Conservation (phyloP, 495 filamentous ascomycete genomes). For the Lasiosphaeriaceae sp. region DNA sequence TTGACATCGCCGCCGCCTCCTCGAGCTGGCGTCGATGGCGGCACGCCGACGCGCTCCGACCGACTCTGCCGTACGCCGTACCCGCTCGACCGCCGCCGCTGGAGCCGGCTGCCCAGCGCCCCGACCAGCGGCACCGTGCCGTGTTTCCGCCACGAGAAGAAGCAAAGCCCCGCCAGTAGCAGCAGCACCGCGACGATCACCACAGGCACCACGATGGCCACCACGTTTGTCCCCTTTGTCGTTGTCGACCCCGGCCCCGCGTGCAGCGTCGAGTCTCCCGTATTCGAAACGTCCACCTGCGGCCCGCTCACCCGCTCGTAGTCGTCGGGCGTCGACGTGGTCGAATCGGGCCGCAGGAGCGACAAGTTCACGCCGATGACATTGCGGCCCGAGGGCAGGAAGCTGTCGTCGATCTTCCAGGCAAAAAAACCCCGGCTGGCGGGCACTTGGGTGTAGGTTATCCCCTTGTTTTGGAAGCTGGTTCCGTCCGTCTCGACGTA, state of each 20-base stretch:
- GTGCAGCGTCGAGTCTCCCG: not conserved
- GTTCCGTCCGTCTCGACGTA: constrained; percentile 1
- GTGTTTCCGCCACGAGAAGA: constrained; percentile 10
- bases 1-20: constrained; percentile 18
- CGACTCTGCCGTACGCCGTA: constrained; percentile 27
- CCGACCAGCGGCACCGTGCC: constrained; percentile 19
- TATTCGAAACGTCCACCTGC: constrained; percentile 13
- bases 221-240: not conserved
- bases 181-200: constrained; percentile 14
- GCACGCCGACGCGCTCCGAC: constrained; percentile 11
- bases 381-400: constrained; percentile 6
- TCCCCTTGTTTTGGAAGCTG: not conserved
- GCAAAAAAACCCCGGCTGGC: constrained; percentile 22
- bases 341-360: constrained; percentile 14
- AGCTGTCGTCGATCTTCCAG: constrained; percentile 19
- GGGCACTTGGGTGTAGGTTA: not conserved
- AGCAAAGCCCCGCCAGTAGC: constrained; percentile 11
- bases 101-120: not conserved
- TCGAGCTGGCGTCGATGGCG: not conserved
- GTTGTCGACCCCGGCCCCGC: not conserved
- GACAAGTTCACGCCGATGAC: constrained; percentile 8
- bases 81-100: constrained; percentile 11
- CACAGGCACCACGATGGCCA: constrained; percentile 24
- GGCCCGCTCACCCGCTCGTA: constrained; percentile 6
- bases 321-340: constrained; percentile 5